Conservation (phyloP, 2,329 filamentous ascomycete genomes). For the Phyllosticta ampelicida region DNA sequence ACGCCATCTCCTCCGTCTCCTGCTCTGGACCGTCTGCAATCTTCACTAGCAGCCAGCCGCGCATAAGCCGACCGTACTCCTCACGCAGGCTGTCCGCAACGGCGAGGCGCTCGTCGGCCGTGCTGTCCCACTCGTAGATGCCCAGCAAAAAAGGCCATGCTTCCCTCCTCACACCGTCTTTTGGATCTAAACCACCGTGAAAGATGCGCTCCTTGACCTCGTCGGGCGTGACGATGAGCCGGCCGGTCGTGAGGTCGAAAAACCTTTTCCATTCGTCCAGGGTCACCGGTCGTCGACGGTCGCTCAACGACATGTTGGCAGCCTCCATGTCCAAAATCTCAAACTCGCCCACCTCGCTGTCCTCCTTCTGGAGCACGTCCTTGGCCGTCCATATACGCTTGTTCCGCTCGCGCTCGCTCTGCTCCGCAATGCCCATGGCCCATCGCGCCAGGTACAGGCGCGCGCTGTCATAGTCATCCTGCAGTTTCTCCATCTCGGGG, state of each 20-base stretch:
- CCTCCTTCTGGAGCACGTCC: constrained; percentile 86
- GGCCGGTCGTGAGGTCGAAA: constrained; percentile 67
- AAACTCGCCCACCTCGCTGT: constrained; percentile 91
- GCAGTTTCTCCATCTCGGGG: constrained; percentile 86
- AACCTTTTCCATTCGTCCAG: constrained; percentile 83
- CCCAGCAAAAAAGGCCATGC: constrained; percentile 92
- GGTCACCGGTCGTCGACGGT: constrained; percentile 66
- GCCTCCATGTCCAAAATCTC: constrained; percentile 78
- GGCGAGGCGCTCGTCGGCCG: constrained; percentile 69
- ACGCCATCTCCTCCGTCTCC: constrained; percentile 55
- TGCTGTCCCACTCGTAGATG: constrained; percentile 89
- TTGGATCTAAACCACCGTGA: constrained; percentile 77
- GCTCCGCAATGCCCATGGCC: constrained; percentile 98
- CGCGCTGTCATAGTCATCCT: constrained; percentile 96
- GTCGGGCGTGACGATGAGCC: constrained; percentile 68
- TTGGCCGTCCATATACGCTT: constrained; percentile 87
- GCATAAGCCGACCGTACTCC: constrained; percentile 89
- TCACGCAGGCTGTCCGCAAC: constrained; percentile 78
- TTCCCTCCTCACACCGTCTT: constrained; percentile 89
- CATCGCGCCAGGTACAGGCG: constrained; percentile 88
- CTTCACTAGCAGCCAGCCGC: constrained; percentile 87
- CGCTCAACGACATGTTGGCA: constrained; percentile 60
- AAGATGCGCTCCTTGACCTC: constrained; percentile 98
- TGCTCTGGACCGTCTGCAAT: constrained; percentile 71
- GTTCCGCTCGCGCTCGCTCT: constrained; percentile 77